Percentiles rank a stretch among this genome's conserved stretches.
phyloP scores from a whole-genome alignment of 2,329 filamentous ascomycete species.

The Raffaelea arxii region DNA sequence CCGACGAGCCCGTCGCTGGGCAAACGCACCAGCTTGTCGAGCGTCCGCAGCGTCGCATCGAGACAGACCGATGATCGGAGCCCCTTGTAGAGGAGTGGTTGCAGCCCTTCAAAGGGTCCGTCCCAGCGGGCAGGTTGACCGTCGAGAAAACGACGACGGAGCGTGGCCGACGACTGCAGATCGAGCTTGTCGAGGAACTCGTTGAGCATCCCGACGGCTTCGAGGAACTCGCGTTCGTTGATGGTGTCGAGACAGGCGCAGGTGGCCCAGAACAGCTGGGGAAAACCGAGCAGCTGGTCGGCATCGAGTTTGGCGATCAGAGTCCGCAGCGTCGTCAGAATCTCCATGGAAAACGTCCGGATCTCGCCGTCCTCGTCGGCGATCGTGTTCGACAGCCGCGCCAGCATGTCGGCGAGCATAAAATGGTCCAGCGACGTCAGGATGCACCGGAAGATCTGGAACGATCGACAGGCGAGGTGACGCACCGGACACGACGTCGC shows the following conservation, averaged over 20 bases:
- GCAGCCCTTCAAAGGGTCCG: conserved; percentile 75
- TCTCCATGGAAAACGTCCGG: conserved; percentile 96
- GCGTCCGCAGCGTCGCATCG: conserved; percentile 63
- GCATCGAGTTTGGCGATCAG: conserved; percentile 78
- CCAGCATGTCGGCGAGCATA: conserved; percentile 97
- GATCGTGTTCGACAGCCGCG: conserved; percentile 89
- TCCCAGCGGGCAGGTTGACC: conserved; percentile 83
- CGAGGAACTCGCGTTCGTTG: conserved; percentile 89
- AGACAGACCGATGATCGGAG: conserved; percentile 78
- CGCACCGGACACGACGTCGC: conserved; percentile 93
- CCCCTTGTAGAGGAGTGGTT: conserved; percentile 82
- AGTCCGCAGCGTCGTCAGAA: conserved; percentile 84
- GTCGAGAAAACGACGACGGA: conserved; percentile 64
- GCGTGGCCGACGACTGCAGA: conserved; percentile 57
- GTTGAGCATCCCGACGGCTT: conserved; percentile 84
- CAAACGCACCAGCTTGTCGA: conserved; percentile 69
- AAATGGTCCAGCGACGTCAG: conserved; percentile 80
- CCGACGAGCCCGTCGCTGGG: conserved; percentile 76
- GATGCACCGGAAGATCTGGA: conserved; percentile 94
- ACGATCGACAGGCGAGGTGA: conserved; percentile 90
- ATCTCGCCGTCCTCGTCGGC: conserved; percentile 92
- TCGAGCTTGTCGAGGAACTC: conserved; percentile 78
- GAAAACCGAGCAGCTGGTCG: conserved; percentile 75
- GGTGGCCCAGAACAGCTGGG: conserved; percentile 95
- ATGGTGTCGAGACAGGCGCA: conserved; percentile 95